phyloP scores from a whole-genome alignment of 1,139 yeast genomes.

The Saccharomyces hybrid region DNA sequence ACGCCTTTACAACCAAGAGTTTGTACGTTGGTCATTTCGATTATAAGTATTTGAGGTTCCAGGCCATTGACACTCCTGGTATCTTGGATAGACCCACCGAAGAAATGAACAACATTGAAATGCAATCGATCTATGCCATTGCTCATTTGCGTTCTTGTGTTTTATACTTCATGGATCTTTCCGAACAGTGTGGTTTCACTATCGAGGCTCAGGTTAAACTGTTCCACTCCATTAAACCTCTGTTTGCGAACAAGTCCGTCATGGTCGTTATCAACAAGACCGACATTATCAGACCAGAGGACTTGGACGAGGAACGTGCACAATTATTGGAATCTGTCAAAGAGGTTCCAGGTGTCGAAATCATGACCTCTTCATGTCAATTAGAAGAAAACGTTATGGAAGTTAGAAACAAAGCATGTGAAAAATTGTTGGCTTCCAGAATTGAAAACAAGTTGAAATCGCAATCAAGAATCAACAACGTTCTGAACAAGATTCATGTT shows the following conservation, averaged over 20 bases:
- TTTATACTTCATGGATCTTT: conserved; percentile 92
- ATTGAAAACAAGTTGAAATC: conserved; percentile 96
- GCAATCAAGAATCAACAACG: conserved; percentile 78
- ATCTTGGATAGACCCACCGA: conserved; percentile 97
- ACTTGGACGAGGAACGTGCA: conserved; percentile 70
- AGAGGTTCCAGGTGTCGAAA: conserved; percentile 73
- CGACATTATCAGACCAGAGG: conserved; percentile 81
- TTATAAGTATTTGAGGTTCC: conserved; percentile 93
- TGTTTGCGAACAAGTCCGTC: conserved; percentile 94
- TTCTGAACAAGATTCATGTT: conserved; percentile 91
- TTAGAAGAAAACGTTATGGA: conserved; percentile 94
- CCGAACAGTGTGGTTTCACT: conserved; percentile 98
- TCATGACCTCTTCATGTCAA: conserved; percentile 87
- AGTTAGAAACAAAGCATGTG: conserved; percentile 96
- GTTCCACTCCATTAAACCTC: conserved; percentile 93
- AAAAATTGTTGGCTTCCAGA: conserved; percentile 87
- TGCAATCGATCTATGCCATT: conserved; percentile 98
- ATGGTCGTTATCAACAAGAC: conserved; percentile 92
- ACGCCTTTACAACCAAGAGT: conserved; percentile 95
- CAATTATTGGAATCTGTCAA: conserved; percentile 58
- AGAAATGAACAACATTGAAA: conserved; percentile 98
- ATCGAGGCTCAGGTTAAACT: conserved; percentile 95
- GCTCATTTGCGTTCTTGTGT: conserved; percentile 97
- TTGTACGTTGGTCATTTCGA: conserved; percentile 96
- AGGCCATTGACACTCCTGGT: conserved; percentile 99